Base-by-base conservation (phyloP, 1,284 basidiomycete species). In the Paramarasmius palmivorus region DNA sequence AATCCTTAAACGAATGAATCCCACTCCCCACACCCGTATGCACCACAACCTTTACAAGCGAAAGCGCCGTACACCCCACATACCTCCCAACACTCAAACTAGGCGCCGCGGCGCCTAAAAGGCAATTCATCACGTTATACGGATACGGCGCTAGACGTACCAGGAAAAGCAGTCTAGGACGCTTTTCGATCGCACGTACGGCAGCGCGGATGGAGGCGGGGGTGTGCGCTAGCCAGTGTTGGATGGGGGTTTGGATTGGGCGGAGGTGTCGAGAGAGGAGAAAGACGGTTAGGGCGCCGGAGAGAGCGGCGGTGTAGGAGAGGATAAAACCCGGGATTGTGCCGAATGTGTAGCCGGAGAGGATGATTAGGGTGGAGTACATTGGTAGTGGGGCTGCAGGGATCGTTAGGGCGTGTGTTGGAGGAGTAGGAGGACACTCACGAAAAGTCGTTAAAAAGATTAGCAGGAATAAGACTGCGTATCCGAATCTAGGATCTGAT, bases 81-180 rank as follows among this genome's bases (percentile, higher is more conserved):
- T 93, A 94, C 9, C 90, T 93, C 58, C 78, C 78, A 61, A 93
- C 75, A 9, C 84, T 87, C 59, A 94, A 80, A n/a, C 86, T 84
- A n/a, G 87, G 86, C 12, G 90, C 85, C n/a, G 90, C 89, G 2
- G 92, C 29, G 12, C 29, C 92, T 34, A 94, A 81, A 40, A 94
- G 81, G 62, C 88, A 91, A 73, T 94, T 94, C 86, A 94, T 91
- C 64, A 94, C 86, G 70, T 94, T 94, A 75, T 89, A 90, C 0
- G 88, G 89, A 65, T 91, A 91, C 4, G 89, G 89, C 17, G 90
- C 92, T 47, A 94, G 78, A 50, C 92, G 88, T 61, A 94, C 88
- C 58, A 94, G 83, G 74, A 94, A 93, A 47, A 94, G 82, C 6
- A 94, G 77, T 64, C 84, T 84, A 1, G 92, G 92, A 50, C 84